These are phyloP conservation scores for Oemleria cerasiformis DNA, from an alignment of 306 rosid species.

Conservation along the genomic window DNA sequence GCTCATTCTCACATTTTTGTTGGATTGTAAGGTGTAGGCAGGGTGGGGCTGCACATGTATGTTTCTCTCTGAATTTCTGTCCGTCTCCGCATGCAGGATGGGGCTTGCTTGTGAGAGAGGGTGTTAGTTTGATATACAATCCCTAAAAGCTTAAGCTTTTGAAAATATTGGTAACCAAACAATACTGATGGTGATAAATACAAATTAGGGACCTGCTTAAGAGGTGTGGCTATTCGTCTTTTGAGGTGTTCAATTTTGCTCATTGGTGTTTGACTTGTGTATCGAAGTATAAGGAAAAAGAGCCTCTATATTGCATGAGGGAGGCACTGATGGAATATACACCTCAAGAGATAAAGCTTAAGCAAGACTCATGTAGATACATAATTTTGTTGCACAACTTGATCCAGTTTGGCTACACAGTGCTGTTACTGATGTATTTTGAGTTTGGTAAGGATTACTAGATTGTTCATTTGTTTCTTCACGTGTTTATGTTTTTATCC, in stretches of 20 bases:
- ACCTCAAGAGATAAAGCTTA: not conserved
- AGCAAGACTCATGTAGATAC: not conserved
- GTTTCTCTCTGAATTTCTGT: not conserved
- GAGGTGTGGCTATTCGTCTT: not conserved
- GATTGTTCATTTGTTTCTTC: not conserved
- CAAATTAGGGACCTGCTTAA: conserved; percentile 6
- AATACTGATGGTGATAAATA: not conserved
- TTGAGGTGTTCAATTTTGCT: conserved; percentile 8
- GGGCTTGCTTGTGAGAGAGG: not conserved
- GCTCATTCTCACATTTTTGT: not conserved
- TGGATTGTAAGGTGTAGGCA: not conserved
- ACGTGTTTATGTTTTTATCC: not conserved
- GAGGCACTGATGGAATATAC: not conserved
- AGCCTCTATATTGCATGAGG: not conserved
- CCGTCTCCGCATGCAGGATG: not conserved
- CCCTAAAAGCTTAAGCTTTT: not conserved
- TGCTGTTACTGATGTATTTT: not conserved
- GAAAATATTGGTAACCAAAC: not conserved
- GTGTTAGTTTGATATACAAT: not conserved
- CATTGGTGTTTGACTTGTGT: not conserved
- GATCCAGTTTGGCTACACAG: not conserved
- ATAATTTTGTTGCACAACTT: not conserved
- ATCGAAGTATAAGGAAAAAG: not conserved
- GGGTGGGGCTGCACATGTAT: not conserved
- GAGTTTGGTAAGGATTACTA: not conserved